Conservation (phyloP, 2,329 filamentous ascomycete genomes). For the Corynespora cassiicola region DNA sequence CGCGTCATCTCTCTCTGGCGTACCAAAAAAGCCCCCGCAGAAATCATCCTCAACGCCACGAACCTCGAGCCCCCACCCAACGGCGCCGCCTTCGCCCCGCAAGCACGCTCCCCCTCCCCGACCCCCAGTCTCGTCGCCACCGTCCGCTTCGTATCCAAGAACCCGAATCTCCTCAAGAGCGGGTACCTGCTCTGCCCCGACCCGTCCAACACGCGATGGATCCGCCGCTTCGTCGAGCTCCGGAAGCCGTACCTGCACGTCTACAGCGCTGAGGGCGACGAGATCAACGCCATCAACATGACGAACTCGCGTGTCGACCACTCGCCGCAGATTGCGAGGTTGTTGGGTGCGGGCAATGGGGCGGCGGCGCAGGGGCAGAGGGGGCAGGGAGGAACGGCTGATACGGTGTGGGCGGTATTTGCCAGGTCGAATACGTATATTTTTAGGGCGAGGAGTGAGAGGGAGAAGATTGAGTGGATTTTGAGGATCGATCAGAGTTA, state of each 20-base stretch:
- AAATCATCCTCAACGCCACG: conserved; percentile 54
- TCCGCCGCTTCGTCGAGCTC: conserved; percentile 91
- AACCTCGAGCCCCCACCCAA: conserved; percentile 73
- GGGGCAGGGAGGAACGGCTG: conserved; percentile 53
- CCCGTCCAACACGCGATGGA: conserved; percentile 81
- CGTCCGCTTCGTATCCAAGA: conserved; percentile 80
- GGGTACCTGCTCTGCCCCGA: conserved; percentile 89
- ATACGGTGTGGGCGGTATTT: conserved; percentile 88
- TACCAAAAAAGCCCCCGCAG: conserved; percentile 49
- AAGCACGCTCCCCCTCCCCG: conserved; percentile 45
- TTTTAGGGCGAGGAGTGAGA: conserved; percentile 86
- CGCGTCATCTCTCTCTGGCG: conserved; percentile 71
- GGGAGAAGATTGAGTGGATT: conserved; percentile 97
- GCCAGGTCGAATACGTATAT: conserved; percentile 94
- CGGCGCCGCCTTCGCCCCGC: conserved; percentile 56
- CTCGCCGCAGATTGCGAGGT: conserved; percentile 81
- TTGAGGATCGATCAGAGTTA: conserved; percentile 88
- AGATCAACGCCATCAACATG: conserved; percentile 87
- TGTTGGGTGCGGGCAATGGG: conserved; percentile 63
- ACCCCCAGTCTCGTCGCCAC: conserved; percentile 75
- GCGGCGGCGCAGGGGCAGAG: conserved; percentile 6
- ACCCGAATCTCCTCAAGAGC: conserved; percentile 74
- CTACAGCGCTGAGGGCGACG: conserved; percentile 86
- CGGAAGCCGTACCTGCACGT: conserved; percentile 91
- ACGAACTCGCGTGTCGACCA: conserved; percentile 91